Evolutionary conservation across 306 rosid genomes (phyloP).

Genomic region (Dryas drummondii): DNA sequence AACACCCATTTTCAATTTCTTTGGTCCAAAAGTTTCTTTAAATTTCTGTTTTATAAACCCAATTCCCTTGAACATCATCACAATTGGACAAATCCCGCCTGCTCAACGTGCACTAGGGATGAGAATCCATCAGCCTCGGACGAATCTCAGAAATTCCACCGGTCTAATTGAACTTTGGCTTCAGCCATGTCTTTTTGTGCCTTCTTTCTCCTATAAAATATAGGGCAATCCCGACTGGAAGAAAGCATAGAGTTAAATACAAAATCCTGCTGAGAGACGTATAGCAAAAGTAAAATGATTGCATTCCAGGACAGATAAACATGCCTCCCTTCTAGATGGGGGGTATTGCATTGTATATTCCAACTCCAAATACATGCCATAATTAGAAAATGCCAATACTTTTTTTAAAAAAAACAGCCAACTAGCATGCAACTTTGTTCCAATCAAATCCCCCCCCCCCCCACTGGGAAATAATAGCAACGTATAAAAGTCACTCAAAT

Average conservation of each 20-base stretch:
- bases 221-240: slow-evolving; percentile 95
- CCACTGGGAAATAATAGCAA: background rate
- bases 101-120: background rate
- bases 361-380: background rate
- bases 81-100: background rate
- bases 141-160: slow-evolving; percentile 71
- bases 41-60: background rate
- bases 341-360: background rate
- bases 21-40: background rate
- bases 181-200: slow-evolving; percentile 99
- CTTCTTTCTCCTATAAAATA: slow-evolving; percentile 88
- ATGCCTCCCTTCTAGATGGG: background rate
- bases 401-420: no score
- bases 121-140: slow-evolving; percentile 25
- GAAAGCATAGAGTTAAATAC: slow-evolving; percentile 18
- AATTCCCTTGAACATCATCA: background rate
- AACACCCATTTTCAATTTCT: background rate
- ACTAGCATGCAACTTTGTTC: background rate
- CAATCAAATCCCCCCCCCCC: slow-evolving; percentile 18
- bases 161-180: slow-evolving; percentile 77
- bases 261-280: background rate
- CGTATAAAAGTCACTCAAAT: slow-evolving; percentile 14
- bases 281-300: background rate
- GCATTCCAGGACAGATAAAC: background rate
- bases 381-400: background rate